Conservation (phyloP, 495 filamentous ascomycete species). For the Halenospora varia region DNA sequence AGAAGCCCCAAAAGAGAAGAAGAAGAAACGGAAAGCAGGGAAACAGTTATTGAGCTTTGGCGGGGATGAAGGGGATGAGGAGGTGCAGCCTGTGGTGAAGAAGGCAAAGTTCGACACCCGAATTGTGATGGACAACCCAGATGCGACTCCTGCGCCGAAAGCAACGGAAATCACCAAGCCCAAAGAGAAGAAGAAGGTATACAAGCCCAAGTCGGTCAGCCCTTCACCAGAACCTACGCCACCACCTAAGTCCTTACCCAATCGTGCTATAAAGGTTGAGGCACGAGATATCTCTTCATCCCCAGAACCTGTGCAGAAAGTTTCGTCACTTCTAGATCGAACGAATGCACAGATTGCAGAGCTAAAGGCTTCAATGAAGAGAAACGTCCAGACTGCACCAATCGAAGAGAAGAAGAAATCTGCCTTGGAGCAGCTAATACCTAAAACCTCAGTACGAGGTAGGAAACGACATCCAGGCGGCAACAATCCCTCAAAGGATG, state of each 20-base stretch:
- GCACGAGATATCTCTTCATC: slow-evolving; percentile 25
- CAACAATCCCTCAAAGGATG: slow-evolving; percentile 38
- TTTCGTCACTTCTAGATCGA: slow-evolving; percentile 58
- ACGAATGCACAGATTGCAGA: slow-evolving; percentile 91
- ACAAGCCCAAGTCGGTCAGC: slow-evolving; percentile 23
- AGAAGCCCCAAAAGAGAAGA: slow-evolving; percentile 39
- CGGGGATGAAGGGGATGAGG: slow-evolving; percentile 74
- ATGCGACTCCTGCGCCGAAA: slow-evolving; percentile 27
- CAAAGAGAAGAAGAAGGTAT: slow-evolving; percentile 28
- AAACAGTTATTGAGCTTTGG: slow-evolving; percentile 89
- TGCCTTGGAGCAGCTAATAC: slow-evolving; percentile 76
- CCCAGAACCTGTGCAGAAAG: slow-evolving; percentile 28
- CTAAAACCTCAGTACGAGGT: slow-evolving; percentile 71
- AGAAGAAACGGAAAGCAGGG: slow-evolving; percentile 69
- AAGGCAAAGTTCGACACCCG: slow-evolving; percentile 90
- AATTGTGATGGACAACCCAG: slow-evolving; percentile 60
- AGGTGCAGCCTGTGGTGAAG: slow-evolving; percentile 56
- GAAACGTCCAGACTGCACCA: slow-evolving; percentile 59
- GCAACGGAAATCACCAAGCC: slow-evolving; percentile 30
- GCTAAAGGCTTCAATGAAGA: slow-evolving; percentile 88
- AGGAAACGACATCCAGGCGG: slow-evolving; percentile 64
- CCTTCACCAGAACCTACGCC: slow-evolving; percentile 24
- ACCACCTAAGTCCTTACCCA: slow-evolving; percentile 21
- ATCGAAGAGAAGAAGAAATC: slow-evolving; percentile 59
- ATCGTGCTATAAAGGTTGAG: slow-evolving; percentile 17